phyloP scores from a whole-genome alignment of 169 alveolate genomes.

The Cryptosporidium andersoni region DNA sequence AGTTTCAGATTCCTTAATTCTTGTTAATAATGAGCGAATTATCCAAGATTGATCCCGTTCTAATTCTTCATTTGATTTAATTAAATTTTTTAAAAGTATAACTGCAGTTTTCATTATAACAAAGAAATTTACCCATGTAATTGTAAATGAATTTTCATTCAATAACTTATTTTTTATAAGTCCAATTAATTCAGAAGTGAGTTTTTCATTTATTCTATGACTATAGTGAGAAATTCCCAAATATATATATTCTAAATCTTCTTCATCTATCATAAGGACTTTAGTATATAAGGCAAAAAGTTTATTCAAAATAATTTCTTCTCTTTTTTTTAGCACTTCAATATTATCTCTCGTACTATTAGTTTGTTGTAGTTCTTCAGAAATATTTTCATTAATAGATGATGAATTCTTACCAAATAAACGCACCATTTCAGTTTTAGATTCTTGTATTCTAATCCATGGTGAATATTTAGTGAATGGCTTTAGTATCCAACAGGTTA shows the following conservation, averaged over 20 bases:
- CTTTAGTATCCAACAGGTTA: slow-evolving; percentile 20
- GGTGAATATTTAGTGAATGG: slow-evolving; percentile 69
- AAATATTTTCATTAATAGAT: slow-evolving; percentile 18
- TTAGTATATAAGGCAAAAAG: slow-evolving; percentile 56
- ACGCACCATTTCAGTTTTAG: slow-evolving; percentile 37
- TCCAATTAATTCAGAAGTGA: slow-evolving; percentile 39
- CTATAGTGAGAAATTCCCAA: slow-evolving; percentile 61
- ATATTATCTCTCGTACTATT: slow-evolving; percentile 43
- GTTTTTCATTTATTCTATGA: slow-evolving; percentile 18
- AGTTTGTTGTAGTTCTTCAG: slow-evolving; percentile 54
- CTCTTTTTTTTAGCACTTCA: slow-evolving; percentile 52
- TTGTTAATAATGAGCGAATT: slow-evolving; percentile 13
- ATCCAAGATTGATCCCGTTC: slow-evolving; percentile 59
- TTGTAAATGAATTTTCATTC: slow-evolving; percentile 11
- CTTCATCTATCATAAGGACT: slow-evolving; percentile 23
- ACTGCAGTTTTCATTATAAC: slow-evolving; percentile 9
- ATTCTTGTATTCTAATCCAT: slow-evolving; percentile 63
- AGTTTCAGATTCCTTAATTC: slow-evolving; percentile 29
- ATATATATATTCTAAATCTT: slow-evolving; percentile 51
- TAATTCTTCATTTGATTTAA: slow-evolving; percentile 40
- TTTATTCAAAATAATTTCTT: slow-evolving; percentile 36
- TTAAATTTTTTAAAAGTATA: slow-evolving; percentile 35
- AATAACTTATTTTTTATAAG: slow-evolving; percentile 16
- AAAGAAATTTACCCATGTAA: slow-evolving; percentile 2
- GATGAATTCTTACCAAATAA: slow-evolving; percentile 23